A percentile compares a stretch with the other conserved stretches of the same genome.
These are phyloP conservation scores for Thelonectria rubi DNA, from an alignment of 2,329 filamentous ascomycete genomes.

Conservation along the genomic window DNA sequence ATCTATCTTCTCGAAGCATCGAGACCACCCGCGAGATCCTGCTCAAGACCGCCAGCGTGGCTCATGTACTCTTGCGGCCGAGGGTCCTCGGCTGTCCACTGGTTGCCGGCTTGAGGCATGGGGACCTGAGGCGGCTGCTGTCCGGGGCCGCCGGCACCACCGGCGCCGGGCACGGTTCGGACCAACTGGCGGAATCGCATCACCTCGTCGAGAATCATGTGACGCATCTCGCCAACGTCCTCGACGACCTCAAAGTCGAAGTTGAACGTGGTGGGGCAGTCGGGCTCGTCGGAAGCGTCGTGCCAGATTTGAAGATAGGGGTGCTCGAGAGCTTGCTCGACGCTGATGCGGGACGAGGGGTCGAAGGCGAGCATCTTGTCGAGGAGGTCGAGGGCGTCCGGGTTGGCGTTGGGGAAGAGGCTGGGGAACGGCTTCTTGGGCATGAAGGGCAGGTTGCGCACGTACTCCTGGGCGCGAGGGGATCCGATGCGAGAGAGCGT, in stretches of 20 bases:
- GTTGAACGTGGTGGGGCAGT: constrained; percentile 93
- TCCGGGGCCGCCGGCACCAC: constrained; percentile 46
- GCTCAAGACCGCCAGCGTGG: constrained; percentile 62
- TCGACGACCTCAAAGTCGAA: constrained; percentile 99
- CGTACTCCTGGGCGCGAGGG: constrained; percentile 95
- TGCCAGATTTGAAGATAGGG: constrained; percentile 98
- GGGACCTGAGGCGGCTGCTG: constrained; percentile 58
- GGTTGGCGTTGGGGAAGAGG: constrained; percentile 94
- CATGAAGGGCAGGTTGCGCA: constrained; percentile 95
- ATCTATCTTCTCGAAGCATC: constrained; percentile 43
- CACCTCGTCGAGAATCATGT: constrained; percentile 97
- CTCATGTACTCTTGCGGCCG: constrained; percentile 66
- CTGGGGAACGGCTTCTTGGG: constrained; percentile 88
- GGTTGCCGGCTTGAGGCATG: constrained; percentile 58
- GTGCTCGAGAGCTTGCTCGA: constrained; percentile 95
- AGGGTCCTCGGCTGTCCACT: constrained; percentile 69
- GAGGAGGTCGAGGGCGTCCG: constrained; percentile 92
- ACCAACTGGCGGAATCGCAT: constrained; percentile 78
- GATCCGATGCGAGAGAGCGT: constrained; percentile 94
- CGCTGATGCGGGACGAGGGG: constrained; percentile 89
- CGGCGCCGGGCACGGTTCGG: constrained; percentile 58
- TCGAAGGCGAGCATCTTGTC: constrained; percentile 99
- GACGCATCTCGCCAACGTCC: constrained; percentile 92
- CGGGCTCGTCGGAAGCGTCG: constrained; percentile 93
- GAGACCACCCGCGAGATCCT: constrained; percentile 63